These are phyloP conservation scores for Chaetomiaceae sp. DNA, from an alignment of 2,329 filamentous ascomycete genomes.

Conservation along the genomic window DNA sequence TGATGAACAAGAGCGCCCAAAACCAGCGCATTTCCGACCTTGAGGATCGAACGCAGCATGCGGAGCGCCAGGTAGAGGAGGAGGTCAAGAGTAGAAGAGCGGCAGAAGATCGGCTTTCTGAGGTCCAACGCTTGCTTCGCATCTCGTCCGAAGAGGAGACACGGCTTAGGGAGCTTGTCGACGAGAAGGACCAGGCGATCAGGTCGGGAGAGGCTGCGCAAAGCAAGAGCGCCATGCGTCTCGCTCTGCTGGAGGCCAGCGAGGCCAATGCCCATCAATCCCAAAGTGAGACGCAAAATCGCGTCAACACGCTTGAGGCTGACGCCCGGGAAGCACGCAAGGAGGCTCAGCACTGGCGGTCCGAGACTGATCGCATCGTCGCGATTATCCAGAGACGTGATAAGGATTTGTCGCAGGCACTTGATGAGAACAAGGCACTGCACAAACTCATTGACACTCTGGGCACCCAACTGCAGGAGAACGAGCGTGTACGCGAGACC, in stretches of 20 bases:
- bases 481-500: constrained; percentile 74
- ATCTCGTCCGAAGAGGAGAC: constrained; percentile 69
- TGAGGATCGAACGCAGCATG: constrained; percentile 61
- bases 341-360: constrained; percentile 57
- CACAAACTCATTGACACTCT: constrained; percentile 69
- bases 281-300: constrained; percentile 53
- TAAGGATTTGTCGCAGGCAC: constrained; percentile 45
- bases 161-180: constrained; percentile 60
- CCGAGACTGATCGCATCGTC: constrained; percentile 56
- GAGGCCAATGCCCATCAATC: constrained; percentile 54
- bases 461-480: constrained; percentile 77
- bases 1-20: constrained; percentile 55
- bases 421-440: constrained; percentile 66
- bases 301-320: constrained; percentile 48
- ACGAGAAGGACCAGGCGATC: constrained; percentile 66
- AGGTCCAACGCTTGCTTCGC: constrained; percentile 65
- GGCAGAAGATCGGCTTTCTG: constrained; percentile 67
- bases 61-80: constrained; percentile 60
- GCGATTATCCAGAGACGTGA: constrained; percentile 47
- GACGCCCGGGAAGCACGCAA: constrained; percentile 54
- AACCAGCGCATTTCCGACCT: constrained; percentile 63
- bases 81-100: constrained; percentile 60
- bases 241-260: constrained; percentile 64
- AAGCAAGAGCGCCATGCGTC: constrained; percentile 55
- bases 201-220: constrained; percentile 54